Evolutionary conservation across 352 stramenopile species (phyloP).

Genomic region (Halophytophthora batemanensis): DNA sequence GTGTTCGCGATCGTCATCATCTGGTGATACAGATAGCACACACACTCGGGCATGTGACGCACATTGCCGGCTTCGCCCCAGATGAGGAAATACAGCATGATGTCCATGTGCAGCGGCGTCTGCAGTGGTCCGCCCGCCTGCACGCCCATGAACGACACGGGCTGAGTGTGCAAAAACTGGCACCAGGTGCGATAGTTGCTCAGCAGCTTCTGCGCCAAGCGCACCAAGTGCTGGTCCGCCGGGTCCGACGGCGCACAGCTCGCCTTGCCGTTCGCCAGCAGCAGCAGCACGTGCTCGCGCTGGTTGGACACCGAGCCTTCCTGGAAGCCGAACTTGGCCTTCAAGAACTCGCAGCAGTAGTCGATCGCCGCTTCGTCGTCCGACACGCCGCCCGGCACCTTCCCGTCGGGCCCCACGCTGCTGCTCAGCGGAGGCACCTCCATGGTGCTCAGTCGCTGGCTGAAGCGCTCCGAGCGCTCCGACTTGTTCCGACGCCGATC

Average conservation of each 20-base stretch:
- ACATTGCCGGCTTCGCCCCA: constrained; percentile 97
- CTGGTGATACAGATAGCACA: constrained; percentile 97
- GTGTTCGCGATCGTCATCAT: constrained; percentile 53
- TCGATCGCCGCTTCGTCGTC: constrained; percentile 84
- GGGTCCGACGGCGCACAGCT: constrained; percentile 46
- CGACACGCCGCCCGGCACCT: constrained; percentile 47
- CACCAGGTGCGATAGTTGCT: constrained; percentile 79
- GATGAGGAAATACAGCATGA: constrained; percentile 96
- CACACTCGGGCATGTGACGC: constrained; percentile 95
- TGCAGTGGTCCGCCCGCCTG: constrained; percentile 9
- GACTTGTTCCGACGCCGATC: constrained; percentile 73
- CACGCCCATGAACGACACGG: constrained; percentile 71
- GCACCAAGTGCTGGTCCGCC: constrained; percentile 52
- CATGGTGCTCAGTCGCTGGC: constrained; percentile 47
- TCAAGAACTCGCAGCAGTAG: constrained; percentile 77
- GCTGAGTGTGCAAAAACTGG: constrained; percentile 57
- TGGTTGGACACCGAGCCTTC: constrained; percentile 82
- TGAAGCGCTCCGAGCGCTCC: constrained; percentile 61
- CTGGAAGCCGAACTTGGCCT: constrained; percentile 82
- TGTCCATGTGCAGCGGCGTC: constrained; percentile 78
- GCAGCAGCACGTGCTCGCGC: constrained; percentile 75
- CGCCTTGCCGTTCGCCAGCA: constrained; percentile 76
- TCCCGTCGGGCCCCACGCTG: constrained; percentile 2
- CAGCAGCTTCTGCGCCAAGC: constrained; percentile 67
- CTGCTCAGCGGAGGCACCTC: constrained; percentile 33